Evolutionary conservation across 192 early-diverging fungal species (phyloP).

Genomic region (Paraglomus brasilianum): DNA sequence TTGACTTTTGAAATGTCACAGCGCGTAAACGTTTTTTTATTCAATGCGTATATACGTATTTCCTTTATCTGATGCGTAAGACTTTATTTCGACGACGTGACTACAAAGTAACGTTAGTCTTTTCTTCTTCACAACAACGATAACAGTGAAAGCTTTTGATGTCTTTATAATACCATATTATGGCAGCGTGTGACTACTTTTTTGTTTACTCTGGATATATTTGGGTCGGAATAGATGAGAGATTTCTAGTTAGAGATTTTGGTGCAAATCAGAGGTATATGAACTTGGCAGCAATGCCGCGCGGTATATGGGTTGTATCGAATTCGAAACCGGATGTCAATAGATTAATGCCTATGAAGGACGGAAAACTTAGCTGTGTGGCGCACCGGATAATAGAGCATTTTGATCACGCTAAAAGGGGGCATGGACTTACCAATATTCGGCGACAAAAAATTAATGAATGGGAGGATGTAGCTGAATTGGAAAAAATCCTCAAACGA

Average conservation of each 20-base stretch:
- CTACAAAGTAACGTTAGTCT: no score
- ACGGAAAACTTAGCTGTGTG: constrained; percentile 18
- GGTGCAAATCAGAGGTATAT: neutral
- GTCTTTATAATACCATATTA: no score
- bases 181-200: no score
- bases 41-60: no score
- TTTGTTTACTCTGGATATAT: no score
- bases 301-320: no score
- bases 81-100: no score
- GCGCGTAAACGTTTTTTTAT: no score
- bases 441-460: constrained; percentile 6
- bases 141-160: no score
- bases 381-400: constrained; percentile 5
- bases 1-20: no score
- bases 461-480: constrained; percentile 25
- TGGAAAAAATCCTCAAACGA: constrained; percentile 27
- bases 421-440: constrained; percentile 15
- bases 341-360: constrained; percentile 20
- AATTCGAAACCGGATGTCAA: constrained; percentile 3
- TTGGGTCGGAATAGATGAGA: neutral
- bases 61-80: no score
- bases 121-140: no score
- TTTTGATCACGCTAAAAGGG: constrained; percentile 25
- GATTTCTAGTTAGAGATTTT: constrained; percentile 6
- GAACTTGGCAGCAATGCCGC: neutral